Conservation (phyloP, 1,139 yeast species). For the Debaryomyces udenii region DNA sequence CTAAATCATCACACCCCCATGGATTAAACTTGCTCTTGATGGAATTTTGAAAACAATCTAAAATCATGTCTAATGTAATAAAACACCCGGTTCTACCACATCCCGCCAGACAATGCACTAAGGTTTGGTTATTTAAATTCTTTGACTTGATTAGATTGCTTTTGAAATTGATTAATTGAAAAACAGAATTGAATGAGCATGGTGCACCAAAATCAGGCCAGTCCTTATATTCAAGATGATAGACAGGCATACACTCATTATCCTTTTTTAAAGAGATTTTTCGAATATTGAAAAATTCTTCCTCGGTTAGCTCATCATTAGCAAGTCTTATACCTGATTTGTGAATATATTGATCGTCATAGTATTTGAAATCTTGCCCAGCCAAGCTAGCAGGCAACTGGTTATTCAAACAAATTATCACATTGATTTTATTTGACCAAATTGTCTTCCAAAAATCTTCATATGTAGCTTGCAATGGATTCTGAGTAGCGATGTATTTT, state of each 20-base stretch:
- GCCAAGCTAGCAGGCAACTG: conserved; percentile 17
- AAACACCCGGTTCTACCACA: conserved; percentile 84
- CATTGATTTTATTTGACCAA: conserved; percentile 59
- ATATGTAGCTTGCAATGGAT: conserved; percentile 42
- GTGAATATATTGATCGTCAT: conserved; percentile 23
- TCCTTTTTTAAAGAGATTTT: conserved; percentile 20
- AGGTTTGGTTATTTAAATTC: conserved; percentile 24
- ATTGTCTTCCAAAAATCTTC: conserved; percentile 48
- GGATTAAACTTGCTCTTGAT: conserved; percentile 20
- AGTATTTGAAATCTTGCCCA: conserved; percentile 21
- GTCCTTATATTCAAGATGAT: conserved; percentile 68
- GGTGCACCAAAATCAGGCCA: conserved; percentile 90
- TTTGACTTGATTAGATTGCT: conserved; percentile 31
- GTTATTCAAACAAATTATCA: conserved; percentile 72
- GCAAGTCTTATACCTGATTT: conserved; percentile 18
- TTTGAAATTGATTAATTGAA: conserved; percentile 56
- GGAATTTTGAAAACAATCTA: conserved; percentile 20
- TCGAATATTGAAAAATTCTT: conserved; percentile 23
- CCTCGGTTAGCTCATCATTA: conserved; percentile 13
- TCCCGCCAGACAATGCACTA: conserved; percentile 80
- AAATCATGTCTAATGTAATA: conserved; percentile 51
- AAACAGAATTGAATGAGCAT: conserved; percentile 50
- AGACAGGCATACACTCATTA: conserved; percentile 30
- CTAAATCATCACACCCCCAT: conserved; percentile 47
- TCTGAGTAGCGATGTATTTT: conserved; percentile 48